These are phyloP conservation scores for Kazachstania viticola DNA, from an alignment of 805 yeast species.

Conservation along the genomic window DNA sequence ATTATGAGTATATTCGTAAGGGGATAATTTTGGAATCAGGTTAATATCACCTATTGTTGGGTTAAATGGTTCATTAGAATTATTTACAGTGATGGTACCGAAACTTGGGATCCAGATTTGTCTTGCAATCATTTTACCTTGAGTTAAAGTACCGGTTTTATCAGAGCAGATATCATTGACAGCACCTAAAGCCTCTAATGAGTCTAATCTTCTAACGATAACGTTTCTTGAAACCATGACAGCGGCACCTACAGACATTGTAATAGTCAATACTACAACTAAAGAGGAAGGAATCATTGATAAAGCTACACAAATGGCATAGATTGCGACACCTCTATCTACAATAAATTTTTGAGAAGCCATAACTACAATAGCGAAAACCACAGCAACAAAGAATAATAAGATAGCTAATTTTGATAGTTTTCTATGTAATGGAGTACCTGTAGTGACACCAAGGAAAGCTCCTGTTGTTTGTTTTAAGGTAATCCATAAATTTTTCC, in stretches of 20 bases:
- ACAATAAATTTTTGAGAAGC: conserved; percentile 68
- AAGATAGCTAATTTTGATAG: conserved; percentile 66
- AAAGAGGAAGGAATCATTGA: conserved; percentile 98
- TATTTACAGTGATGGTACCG: conserved; percentile 49
- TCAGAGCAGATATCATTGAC: conserved; percentile 90
- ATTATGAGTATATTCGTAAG: conserved; percentile 21
- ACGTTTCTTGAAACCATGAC: conserved; percentile 94
- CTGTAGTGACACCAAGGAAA: conserved; percentile 62
- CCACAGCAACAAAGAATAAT: conserved; percentile 65
- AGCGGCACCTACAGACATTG: conserved; percentile 89
- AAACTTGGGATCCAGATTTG: conserved; percentile 76
- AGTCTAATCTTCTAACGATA: conserved; percentile 83
- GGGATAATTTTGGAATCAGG: conserved; percentile 65
- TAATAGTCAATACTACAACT: conserved; percentile 94
- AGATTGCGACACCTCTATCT: conserved; percentile 72
- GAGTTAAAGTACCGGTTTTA: conserved; percentile 84
- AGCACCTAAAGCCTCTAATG: conserved; percentile 89
- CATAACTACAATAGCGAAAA: conserved; percentile 80
- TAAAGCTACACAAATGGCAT: conserved; percentile 89
- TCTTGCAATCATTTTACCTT: conserved; percentile 82
- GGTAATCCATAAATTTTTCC: conserved; percentile 30
- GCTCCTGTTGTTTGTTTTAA: conserved; percentile 47
- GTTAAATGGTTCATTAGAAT: conserved; percentile 68
- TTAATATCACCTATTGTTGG: conserved; percentile 87
- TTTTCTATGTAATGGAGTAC: conserved; percentile 73